Conservation (phyloP, 371 early-diverging fungal species). For the Mucor mucedo region DNA sequence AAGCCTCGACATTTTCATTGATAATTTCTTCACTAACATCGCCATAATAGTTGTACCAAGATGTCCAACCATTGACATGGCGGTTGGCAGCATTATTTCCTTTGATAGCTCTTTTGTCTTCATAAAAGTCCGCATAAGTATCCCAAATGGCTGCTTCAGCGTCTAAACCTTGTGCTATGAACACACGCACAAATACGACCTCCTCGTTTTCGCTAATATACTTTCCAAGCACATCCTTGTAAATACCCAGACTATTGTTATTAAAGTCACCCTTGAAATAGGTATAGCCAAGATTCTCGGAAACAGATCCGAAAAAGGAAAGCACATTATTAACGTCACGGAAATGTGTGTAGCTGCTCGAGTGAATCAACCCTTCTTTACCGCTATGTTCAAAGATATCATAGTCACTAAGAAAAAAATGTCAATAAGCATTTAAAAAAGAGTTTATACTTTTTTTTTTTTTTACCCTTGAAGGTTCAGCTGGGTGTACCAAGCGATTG, state of each 20-base stretch:
- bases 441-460: slow-evolving; percentile 20
- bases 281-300: slow-evolving; percentile 59
- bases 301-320: slow-evolving; percentile 57
- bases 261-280: slow-evolving; percentile 59
- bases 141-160: slow-evolving; percentile 55
- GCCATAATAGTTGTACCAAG: slow-evolving; percentile 66
- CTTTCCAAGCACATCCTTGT: slow-evolving; percentile 55
- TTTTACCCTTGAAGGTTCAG: slow-evolving; percentile 56
- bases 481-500: slow-evolving; percentile 49
- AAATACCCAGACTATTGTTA: slow-evolving; percentile 43
- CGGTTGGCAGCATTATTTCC: slow-evolving; percentile 29
- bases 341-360: slow-evolving; percentile 59
- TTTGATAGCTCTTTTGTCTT: slow-evolving; percentile 36
- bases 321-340: slow-evolving; percentile 48
- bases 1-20: slow-evolving; percentile 50
- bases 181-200: slow-evolving; percentile 37
- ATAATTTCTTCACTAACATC: slow-evolving; percentile 59
- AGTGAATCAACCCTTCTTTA: slow-evolving; percentile 58
- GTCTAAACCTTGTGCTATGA: slow-evolving; percentile 40
- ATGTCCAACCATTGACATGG: slow-evolving; percentile 65
- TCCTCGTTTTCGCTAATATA: slow-evolving; percentile 24
- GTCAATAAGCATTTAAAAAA: slow-evolving; percentile 4
- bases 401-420: slow-evolving; percentile 50
- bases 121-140: slow-evolving; percentile 44
- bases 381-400: slow-evolving; percentile 59